Evolutionary conservation across 2,329 filamentous ascomycete species (phyloP).

Genomic region (Rutstroemia sydowiana): DNA sequence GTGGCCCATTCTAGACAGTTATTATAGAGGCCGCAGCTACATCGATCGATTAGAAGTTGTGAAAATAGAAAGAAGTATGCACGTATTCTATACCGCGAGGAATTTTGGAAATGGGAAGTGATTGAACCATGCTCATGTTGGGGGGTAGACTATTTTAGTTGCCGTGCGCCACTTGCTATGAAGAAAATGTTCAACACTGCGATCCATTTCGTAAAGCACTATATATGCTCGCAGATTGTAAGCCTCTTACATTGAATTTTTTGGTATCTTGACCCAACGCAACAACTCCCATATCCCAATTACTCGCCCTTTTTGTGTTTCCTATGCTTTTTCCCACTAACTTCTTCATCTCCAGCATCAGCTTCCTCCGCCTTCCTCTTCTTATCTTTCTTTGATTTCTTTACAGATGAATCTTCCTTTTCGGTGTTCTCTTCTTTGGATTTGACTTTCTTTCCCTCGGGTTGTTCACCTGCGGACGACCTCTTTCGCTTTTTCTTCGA

Average conservation of each 20-base stretch:
- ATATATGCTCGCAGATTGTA: background rate
- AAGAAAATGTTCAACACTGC: too few relatives aligned
- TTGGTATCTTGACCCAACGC: background rate
- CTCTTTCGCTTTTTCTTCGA: conserved; percentile 18
- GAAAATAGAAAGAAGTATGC: too few relatives aligned
- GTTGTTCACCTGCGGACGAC: conserved; percentile 2
- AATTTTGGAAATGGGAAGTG: too few relatives aligned
- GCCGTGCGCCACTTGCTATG: too few relatives aligned
- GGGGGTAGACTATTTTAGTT: too few relatives aligned
- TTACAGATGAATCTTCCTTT: conserved; percentile 6
- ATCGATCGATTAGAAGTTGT: too few relatives aligned
- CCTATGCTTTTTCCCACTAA: background rate
- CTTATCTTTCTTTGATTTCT: background rate
- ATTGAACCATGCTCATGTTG: too few relatives aligned
- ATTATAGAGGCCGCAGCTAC: too few relatives aligned
- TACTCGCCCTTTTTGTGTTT: background rate
- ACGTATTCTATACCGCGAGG: too few relatives aligned
- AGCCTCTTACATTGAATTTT: background rate
- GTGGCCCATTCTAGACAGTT: too few relatives aligned
- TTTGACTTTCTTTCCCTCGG: conserved; percentile 10
- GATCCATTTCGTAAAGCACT: too few relatives aligned
- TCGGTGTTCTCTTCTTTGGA: background rate
- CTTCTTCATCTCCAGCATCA: background rate
- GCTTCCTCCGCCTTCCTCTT: conserved; percentile 4
- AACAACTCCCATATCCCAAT: background rate